Evolutionary conservation across 371 early-diverging fungal species (phyloP).

Genomic region (Entomophthora muscae): DNA sequence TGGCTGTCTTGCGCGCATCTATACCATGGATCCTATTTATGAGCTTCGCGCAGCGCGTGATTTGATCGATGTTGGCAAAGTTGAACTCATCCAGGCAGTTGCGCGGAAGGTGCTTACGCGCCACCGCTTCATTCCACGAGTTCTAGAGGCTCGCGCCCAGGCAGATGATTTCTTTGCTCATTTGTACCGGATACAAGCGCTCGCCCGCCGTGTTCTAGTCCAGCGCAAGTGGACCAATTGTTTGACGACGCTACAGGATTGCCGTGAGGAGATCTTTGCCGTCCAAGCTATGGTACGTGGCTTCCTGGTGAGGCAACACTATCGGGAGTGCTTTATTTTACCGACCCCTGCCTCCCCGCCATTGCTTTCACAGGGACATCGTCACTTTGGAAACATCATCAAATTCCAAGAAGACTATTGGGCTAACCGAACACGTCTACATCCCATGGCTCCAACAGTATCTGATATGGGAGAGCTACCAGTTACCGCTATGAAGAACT

Average conservation of each 20-base stretch:
- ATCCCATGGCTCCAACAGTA: not conserved
- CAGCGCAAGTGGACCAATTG: conserved; percentile 11
- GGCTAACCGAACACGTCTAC: conserved; percentile 32
- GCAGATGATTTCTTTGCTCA: conserved; percentile 4
- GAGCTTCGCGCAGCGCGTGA: not conserved
- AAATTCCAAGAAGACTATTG: conserved; percentile 70
- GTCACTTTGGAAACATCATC: conserved; percentile 31
- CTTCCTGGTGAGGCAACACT: conserved; percentile 1
- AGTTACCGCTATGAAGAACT: conserved; percentile 60
- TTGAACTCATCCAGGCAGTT: conserved; percentile 2
- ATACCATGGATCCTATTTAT: not conserved
- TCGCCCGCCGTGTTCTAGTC: conserved; percentile 7
- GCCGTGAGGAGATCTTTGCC: conserved; percentile 15
- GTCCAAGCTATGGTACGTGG: conserved; percentile 15
- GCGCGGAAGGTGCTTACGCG: not conserved
- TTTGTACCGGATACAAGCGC: conserved; percentile 3
- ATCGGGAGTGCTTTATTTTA: not conserved
- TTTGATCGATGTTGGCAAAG: not conserved
- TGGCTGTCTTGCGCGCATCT: conserved; percentile 12
- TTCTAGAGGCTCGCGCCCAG: conserved; percentile 4
- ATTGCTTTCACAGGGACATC: not conserved
- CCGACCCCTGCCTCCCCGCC: not conserved
- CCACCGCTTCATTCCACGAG: not conserved
- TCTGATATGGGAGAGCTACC: conserved; percentile 48
- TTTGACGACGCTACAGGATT: not conserved